A percentile compares a stretch with the other conserved stretches of the same genome.
phyloP scores from a whole-genome alignment of 345 rosid species.

The Murraya paniculata region DNA sequence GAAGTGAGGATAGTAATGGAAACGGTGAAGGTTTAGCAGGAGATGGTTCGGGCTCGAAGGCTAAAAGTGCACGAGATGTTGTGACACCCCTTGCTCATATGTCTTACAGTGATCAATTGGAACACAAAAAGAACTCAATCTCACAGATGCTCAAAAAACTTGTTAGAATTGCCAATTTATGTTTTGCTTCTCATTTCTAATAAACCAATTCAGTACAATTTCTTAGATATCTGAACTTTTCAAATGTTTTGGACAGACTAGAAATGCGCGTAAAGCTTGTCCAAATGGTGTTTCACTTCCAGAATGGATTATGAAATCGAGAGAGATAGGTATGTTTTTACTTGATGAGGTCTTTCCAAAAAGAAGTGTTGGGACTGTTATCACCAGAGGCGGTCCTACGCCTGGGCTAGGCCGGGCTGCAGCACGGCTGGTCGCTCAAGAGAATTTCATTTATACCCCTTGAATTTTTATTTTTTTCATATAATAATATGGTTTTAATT shows the following conservation, averaged over 20 bases:
- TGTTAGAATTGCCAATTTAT: constrained; percentile 35
- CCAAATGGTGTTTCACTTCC: constrained; percentile 82
- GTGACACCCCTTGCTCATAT: constrained; percentile 83
- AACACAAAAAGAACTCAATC: constrained; percentile 57
- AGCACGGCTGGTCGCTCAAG: too few relatives aligned
- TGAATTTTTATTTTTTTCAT: too few relatives aligned
- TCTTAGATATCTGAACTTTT: constrained; percentile 22
- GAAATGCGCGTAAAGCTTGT: constrained; percentile 91
- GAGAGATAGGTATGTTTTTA: constrained; percentile 70
- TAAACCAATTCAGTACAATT: not conserved
- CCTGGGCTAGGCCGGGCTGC: too few relatives aligned
- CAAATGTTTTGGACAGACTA: constrained; percentile 54
- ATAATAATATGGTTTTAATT: too few relatives aligned
- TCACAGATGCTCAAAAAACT: constrained; percentile 79
- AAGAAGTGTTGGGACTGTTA: not conserved
- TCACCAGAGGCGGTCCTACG: not conserved
- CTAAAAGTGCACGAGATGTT: constrained; percentile 68
- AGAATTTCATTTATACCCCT: too few relatives aligned
- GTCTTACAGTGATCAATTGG: constrained; percentile 72
- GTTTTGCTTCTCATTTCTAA: not conserved
- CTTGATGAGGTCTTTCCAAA: constrained; percentile 2
- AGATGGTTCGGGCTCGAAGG: constrained; percentile 29
- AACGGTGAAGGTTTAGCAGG: constrained; percentile 32
- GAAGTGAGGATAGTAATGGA: constrained; percentile 23
- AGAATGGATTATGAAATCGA: constrained; percentile 76